phyloP scores from a whole-genome alignment of 2,329 filamentous ascomycete species.

The Phoma sp. region DNA sequence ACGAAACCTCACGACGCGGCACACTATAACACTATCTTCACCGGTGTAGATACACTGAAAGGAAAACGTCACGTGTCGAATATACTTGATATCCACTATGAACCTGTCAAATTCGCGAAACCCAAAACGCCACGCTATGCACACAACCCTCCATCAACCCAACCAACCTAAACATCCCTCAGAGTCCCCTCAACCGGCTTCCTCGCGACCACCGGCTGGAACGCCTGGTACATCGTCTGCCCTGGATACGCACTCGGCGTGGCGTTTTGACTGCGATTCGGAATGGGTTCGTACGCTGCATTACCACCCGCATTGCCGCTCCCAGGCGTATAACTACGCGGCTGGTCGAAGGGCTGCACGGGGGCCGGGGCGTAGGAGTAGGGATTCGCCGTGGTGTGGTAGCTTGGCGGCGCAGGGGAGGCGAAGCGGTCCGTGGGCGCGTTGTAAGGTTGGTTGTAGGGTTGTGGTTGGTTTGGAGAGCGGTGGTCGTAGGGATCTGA shows the following conservation, averaged over 20 bases:
- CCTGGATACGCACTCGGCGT: conserved; percentile 20
- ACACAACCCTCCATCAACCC: not conserved
- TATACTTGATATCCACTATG: no score
- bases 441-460: conserved; percentile 10
- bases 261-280: not conserved
- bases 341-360: not conserved
- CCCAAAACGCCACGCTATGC: conserved; percentile 7
- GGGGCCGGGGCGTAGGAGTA: conserved; percentile 1
- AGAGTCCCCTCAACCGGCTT: conserved; percentile 27
- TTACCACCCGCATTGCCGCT: not conserved
- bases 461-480: not conserved
- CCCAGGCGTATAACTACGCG: not conserved
- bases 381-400: conserved; percentile 14
- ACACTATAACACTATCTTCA: no score
- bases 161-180: conserved; percentile 23
- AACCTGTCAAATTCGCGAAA: no score
- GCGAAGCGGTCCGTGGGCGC: conserved; percentile 3
- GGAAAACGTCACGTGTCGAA: no score
- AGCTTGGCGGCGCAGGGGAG: conserved; percentile 12
- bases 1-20: no score
- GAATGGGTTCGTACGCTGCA: conserved; percentile 1
- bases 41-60: no score
- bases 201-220: conserved; percentile 19
- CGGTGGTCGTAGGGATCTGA: conserved; percentile 20
- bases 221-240: conserved; percentile 23